phyloP scores from a whole-genome alignment of 2,329 filamentous ascomycete genomes.

The Aureobasidium sp. region DNA sequence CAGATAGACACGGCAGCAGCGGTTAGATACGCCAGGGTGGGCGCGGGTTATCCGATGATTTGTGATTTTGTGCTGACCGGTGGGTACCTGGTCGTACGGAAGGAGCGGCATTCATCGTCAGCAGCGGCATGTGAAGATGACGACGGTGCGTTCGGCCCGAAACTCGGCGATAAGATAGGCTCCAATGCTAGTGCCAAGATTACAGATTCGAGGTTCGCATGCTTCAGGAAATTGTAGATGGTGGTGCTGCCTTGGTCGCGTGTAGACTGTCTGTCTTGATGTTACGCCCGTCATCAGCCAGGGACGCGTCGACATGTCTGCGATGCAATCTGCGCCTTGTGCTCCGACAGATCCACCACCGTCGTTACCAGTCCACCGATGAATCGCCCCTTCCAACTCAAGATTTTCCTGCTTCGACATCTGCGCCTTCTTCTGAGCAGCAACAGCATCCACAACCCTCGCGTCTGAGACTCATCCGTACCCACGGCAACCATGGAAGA shows the following conservation, averaged over 20 bases:
- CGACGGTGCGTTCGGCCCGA: neutral
- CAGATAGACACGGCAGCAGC: no score
- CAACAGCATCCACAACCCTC: neutral
- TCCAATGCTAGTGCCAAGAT: neutral
- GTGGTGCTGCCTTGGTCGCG: neutral
- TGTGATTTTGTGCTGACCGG: neutral
- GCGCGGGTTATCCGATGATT: neutral
- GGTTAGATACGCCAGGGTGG: no score
- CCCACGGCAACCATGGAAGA: neutral
- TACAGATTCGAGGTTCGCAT: neutral
- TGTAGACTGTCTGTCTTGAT: slow-evolving; percentile 3
- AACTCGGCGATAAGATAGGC: neutral
- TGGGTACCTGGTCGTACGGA: neutral
- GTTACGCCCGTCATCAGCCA: slow-evolving; percentile 8
- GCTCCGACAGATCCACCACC: slow-evolving; percentile 2
- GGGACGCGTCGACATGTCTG: slow-evolving; percentile 13
- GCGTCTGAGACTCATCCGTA: neutral
- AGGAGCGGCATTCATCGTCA: neutral
- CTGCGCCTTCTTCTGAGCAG: neutral
- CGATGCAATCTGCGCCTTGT: slow-evolving; percentile 14
- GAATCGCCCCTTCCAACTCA: neutral
- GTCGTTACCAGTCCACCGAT: slow-evolving; percentile 3
- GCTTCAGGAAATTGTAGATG: neutral
- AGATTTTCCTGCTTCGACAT: neutral
- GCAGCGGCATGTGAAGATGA: neutral